Percentiles rank a stretch among this genome's conserved stretches.
These are phyloP conservation scores for Flaveria trinervia DNA, from an alignment of 129 eudicot species.

Conservation along the genomic window DNA sequence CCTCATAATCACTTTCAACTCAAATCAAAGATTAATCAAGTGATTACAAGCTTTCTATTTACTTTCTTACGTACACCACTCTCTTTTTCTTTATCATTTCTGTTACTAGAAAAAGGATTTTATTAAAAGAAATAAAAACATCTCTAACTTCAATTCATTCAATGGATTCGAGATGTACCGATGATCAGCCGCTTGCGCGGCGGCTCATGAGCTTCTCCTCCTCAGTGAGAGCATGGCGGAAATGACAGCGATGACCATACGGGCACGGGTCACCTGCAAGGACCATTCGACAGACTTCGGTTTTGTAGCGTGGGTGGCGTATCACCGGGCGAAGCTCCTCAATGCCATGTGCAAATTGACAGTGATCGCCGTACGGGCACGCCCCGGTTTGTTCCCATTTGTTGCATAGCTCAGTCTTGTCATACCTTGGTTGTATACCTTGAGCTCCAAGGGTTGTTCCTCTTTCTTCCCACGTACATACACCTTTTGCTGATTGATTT, in stretches of 20 bases:
- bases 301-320: slow-evolving; percentile 98
- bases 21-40: slow-evolving; percentile 17
- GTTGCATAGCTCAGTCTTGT: slow-evolving; percentile 93
- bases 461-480: slow-evolving; percentile 62
- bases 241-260: slow-evolving; percentile 95
- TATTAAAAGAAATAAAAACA: slow-evolving; percentile 38
- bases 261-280: slow-evolving; percentile 79
- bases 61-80: slow-evolving; percentile 24
- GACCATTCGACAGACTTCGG: slow-evolving; percentile 94
- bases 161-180: slow-evolving; percentile 20
- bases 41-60: slow-evolving; percentile 34
- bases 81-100: slow-evolving; percentile 20
- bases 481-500: slow-evolving; percentile 59
- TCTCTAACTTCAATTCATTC: slow-evolving; percentile 13
- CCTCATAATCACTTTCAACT: slow-evolving; percentile 25
- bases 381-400: slow-evolving; percentile 93
- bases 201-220: slow-evolving; percentile 59
- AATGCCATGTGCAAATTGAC: slow-evolving; percentile 94
- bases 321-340: slow-evolving; percentile 83
- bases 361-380: slow-evolving; percentile 86
- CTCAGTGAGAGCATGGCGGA: slow-evolving; percentile 80
- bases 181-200: slow-evolving; percentile 23
- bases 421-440: slow-evolving; percentile 86
- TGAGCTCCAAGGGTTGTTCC: slow-evolving; percentile 61
- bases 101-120: slow-evolving; percentile 32